Evolutionary conservation across 306 rosid species (phyloP).

Genomic region (Rosa chinensis): DNA sequence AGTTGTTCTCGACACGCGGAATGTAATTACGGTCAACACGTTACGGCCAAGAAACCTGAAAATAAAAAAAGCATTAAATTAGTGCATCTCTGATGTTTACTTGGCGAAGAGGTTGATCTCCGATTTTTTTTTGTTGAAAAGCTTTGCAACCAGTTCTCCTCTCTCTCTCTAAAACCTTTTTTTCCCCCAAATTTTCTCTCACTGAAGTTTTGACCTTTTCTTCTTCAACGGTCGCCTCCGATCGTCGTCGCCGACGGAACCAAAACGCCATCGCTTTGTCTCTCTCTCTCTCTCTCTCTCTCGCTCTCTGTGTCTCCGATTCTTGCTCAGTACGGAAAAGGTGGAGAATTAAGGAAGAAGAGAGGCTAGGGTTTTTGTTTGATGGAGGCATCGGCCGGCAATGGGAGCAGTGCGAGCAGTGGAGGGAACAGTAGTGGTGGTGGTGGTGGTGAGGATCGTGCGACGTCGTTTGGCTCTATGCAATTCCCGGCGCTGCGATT

Average conservation of each 20-base stretch:
- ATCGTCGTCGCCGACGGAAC: neutral
- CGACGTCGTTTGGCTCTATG: slow-evolving; percentile 34
- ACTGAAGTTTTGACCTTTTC: slow-evolving; percentile 16
- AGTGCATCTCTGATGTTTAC: neutral
- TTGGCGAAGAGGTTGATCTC: slow-evolving; percentile 1
- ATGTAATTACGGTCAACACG: slow-evolving; percentile 1
- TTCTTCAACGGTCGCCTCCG: slow-evolving; percentile 23
- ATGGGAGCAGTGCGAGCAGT: neutral
- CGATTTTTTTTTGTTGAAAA: neutral
- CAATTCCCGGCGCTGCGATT: slow-evolving; percentile 48
- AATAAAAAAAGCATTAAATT: neutral
- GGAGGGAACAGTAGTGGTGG: neutral
- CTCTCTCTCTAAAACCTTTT: neutral
- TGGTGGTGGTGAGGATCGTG: neutral
- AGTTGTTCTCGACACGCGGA: neutral
- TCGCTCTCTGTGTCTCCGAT: neutral
- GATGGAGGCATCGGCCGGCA: slow-evolving; percentile 8
- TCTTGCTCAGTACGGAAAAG: neutral
- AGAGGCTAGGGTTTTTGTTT: slow-evolving; percentile 32
- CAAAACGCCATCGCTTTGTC: neutral
- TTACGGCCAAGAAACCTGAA: neutral
- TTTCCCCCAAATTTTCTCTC: neutral
- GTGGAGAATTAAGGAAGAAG: neutral
- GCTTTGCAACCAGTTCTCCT: neutral
- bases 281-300: neutral